These are phyloP conservation scores for Suhomyces prunicola DNA, from an alignment of 805 yeast species.

Conservation along the genomic window DNA sequence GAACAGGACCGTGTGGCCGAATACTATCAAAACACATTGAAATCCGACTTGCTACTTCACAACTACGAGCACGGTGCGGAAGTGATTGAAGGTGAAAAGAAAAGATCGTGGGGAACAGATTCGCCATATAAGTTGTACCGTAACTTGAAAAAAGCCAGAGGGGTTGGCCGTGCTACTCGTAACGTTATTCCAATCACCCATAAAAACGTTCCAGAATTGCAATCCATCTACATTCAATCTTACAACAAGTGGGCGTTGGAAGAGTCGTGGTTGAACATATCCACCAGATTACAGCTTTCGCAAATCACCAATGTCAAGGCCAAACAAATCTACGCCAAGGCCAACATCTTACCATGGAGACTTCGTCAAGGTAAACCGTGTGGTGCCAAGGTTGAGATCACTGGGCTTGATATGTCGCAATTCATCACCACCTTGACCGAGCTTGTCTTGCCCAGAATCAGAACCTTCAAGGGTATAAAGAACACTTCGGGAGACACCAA, in stretches of 20 bases:
- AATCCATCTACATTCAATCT: slow-evolving; percentile 68
- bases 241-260: slow-evolving; percentile 71
- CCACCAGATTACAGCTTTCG: slow-evolving; percentile 77
- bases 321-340: slow-evolving; percentile 63
- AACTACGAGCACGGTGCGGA: slow-evolving; percentile 66
- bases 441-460: slow-evolving; percentile 86
- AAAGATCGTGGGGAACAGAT: slow-evolving; percentile 79
- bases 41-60: slow-evolving; percentile 74
- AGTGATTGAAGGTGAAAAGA: slow-evolving; percentile 59
- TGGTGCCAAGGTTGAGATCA: slow-evolving; percentile 81
- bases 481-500: slow-evolving; percentile 75
- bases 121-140: slow-evolving; percentile 90
- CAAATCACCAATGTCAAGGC: slow-evolving; percentile 95
- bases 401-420: slow-evolving; percentile 81
- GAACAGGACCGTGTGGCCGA: slow-evolving; percentile 77
- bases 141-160: slow-evolving; percentile 70
- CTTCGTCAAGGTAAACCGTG: slow-evolving; percentile 83
- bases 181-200: slow-evolving; percentile 66
- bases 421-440: slow-evolving; percentile 85
- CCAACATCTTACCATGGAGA: slow-evolving; percentile 82
- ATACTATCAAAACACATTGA: slow-evolving; percentile 70
- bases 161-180: slow-evolving; percentile 70
- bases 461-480: slow-evolving; percentile 79
- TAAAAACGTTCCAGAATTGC: slow-evolving; percentile 68
- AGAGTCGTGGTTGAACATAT: slow-evolving; percentile 67